These are phyloP conservation scores for Jaltomata sinuosa DNA, from an alignment of 257 asterid species.

Conservation along the genomic window DNA sequence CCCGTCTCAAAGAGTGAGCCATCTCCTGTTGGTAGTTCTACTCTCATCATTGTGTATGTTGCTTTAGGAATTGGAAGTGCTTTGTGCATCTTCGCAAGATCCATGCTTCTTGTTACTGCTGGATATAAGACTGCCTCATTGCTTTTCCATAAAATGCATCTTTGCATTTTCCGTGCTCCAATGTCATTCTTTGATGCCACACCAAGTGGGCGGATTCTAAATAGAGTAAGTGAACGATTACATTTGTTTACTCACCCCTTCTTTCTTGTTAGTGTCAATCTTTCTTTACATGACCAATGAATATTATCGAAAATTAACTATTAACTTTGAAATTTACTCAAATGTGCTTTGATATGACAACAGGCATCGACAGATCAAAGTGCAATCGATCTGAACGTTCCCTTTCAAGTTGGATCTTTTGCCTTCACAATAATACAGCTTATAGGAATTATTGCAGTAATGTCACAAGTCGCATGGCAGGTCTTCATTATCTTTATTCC, in stretches of 20 bases:
- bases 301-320: background rate
- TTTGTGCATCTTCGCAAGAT: constrained; percentile 52
- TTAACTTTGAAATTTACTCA: background rate
- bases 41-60: constrained; percentile 71
- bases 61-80: constrained; percentile 60
- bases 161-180: constrained; percentile 73
- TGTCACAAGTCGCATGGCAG: constrained; percentile 90
- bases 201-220: constrained; percentile 91
- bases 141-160: constrained; percentile 71
- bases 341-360: constrained; percentile 4
- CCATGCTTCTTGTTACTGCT: constrained; percentile 41
- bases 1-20: constrained; percentile 59
- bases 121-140: constrained; percentile 66
- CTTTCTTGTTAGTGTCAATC: background rate
- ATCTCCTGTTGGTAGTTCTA: constrained; percentile 45
- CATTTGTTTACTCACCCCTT: background rate
- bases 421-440: constrained; percentile 67
- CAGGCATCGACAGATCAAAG: constrained; percentile 92
- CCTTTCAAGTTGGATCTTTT: constrained; percentile 40
- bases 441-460: constrained; percentile 61
- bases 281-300: background rate
- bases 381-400: constrained; percentile 59
- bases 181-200: constrained; percentile 96
- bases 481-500: constrained; percentile 75
- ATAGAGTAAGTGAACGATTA: constrained; percentile 44